Conservation (phyloP, 2,329 filamentous ascomycete species). For the Pseudogymnoascus sp. region DNA sequence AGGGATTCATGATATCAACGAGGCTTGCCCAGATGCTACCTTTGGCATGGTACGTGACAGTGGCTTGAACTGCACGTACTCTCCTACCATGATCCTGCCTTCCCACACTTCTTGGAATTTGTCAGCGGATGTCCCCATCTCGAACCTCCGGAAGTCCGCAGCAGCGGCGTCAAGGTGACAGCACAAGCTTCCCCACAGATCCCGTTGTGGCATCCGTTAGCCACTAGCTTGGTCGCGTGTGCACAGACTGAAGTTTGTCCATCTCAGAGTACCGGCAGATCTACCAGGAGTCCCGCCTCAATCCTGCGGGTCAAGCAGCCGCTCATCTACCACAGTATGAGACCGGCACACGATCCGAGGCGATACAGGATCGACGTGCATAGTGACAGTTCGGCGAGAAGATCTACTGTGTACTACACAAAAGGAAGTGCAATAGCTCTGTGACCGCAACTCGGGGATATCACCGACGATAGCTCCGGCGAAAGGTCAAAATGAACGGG, state of each 20-base stretch:
- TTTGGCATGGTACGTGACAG: constrained; percentile 6
- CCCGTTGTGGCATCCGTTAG: neutral
- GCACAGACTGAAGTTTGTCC: neutral
- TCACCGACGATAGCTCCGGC: neutral
- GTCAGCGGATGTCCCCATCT: neutral
- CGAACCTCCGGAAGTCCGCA: neutral
- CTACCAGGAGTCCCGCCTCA: neutral
- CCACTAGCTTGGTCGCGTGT: neutral
- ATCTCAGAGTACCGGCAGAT: neutral
- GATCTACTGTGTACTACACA: neutral
- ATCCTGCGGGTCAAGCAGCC: neutral
- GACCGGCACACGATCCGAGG: neutral
- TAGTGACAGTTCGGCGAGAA: neutral
- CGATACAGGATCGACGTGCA: neutral
- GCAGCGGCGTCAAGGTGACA: neutral
- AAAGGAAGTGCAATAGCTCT: neutral
- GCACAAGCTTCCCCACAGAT: neutral
- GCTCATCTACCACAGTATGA: neutral
- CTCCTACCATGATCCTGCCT: neutral
- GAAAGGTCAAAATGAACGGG: neutral
- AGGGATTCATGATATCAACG: neutral
- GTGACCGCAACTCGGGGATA: neutral
- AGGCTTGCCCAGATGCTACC: neutral
- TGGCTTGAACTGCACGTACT: neutral
- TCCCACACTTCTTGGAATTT: neutral